Evolutionary conservation across 139 green algal genomes (phyloP), one percentile per base, ranked within the genome.

Genomic region (Pleodorina starrii): DNA sequence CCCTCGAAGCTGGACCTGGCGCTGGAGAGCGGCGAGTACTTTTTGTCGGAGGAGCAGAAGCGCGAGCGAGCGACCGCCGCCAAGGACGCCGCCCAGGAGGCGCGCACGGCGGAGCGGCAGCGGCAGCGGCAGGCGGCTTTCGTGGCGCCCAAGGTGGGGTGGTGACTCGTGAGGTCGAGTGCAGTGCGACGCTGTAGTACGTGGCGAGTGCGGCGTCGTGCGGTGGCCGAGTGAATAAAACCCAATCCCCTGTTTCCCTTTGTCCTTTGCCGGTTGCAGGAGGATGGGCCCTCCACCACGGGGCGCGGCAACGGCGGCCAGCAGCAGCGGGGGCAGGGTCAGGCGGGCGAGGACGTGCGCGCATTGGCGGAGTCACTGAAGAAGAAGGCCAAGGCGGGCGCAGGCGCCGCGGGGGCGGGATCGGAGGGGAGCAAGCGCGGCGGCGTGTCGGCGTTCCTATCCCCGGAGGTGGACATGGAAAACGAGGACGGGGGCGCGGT

Each of bases 21-120:
- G 91, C 90, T 99, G 63, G 98, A 99, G 92, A 97, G 91, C 76
- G 98, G 98, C 60, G 98, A 99, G 94, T 99, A 99, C 92, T 99
- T 99, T 79, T 87, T 99, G 42, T 96, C 89, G 10, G 85, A 96
- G 85, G 90, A 96, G 87, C 90, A 97, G 72, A 97, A 98, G 94
- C 90, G 90, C 79, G 93, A 90, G 32, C 86, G 86, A 0, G 90
- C 90, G 36, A 68, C 73, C 21, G 91, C 89, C 7, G 90, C 87
- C 48, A 83, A 96, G 84, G 93, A 88, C 17, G 93, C 94, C 29
- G 63, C 94, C 84, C 92, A 94, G 80, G 90, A 85, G 48, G 84
- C 89, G 77, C 93, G 84, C 0, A 74, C 87, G 21, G 94, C 93
- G 35, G 94, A 96, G 87, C 90, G 89, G 42, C 92, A 97, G 93